Percentiles rank a stretch among this genome's conserved stretches.
phyloP scores from a whole-genome alignment of 23 red algal species.

The Gracilaria caudata region DNA sequence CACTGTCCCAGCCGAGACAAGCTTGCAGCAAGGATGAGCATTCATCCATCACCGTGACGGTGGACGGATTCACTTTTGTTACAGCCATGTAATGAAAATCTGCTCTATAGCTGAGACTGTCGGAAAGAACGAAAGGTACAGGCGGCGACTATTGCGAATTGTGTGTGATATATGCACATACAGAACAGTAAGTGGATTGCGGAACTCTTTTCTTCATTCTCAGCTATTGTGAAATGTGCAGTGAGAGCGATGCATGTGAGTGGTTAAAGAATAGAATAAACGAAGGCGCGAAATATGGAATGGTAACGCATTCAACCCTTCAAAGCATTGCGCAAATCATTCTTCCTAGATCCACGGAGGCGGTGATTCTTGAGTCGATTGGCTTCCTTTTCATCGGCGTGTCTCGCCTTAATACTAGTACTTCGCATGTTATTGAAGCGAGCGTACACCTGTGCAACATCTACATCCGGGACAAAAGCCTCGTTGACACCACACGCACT shows the following conservation, averaged over 20 bases:
- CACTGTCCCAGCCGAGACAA: too few species aligned
- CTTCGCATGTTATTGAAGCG: constrained; percentile 56
- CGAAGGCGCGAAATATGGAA: background rate
- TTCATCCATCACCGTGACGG: too few species aligned
- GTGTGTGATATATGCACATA: too few species aligned
- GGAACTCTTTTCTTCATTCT: background rate
- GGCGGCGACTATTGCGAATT: too few species aligned
- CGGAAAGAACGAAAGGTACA: too few species aligned
- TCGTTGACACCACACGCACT: constrained; percentile 53
- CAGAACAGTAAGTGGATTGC: background rate
- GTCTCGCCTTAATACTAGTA: constrained; percentile 33
- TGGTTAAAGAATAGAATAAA: background rate
- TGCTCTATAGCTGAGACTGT: too few species aligned
- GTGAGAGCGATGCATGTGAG: background rate
- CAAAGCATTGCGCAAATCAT: constrained; percentile 29
- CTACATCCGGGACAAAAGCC: constrained; percentile 65
- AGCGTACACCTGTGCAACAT: constrained; percentile 40
- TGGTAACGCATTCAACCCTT: background rate
- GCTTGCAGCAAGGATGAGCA: too few species aligned
- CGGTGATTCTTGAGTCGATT: constrained; percentile 6
- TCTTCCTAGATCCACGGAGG: constrained; percentile 34
- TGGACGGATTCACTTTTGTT: too few species aligned
- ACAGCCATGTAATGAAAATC: too few species aligned
- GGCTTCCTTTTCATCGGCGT: constrained; percentile 50
- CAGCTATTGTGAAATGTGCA: background rate